Evolutionary conservation across 768 basidiomycete genomes (phyloP), one percentile per base, ranked within the genome.

Genomic region (Lactifluus volemus): DNA sequence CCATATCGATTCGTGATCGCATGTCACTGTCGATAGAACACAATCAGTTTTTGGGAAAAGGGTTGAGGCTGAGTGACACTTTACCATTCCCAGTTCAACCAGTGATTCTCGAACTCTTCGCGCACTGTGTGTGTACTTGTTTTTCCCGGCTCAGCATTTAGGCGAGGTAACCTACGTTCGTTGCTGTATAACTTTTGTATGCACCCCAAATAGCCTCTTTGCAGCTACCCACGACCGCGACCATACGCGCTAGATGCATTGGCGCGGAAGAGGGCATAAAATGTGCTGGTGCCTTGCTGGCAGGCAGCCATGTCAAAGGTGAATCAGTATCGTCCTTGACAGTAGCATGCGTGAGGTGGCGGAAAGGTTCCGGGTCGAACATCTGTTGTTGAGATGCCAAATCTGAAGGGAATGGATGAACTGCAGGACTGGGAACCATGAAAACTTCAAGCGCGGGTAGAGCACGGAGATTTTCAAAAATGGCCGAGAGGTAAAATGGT

Each of bases 81-180:
- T 69, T 51, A 89, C 88, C 77, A 79, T 71, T 83, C 78, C 88
- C 88, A 90, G 53, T 83, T 82, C 9, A 71, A 71, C 86, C 88
- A 89, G 53, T 81, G 81, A 1, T 73, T 69, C 39, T 88, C 85
- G 59, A 90, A 90, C 49, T 82, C 79, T 53, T 82, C 83, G 4
- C 82, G 77, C 17, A 76, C 73, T 8, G 77, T 75, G 60, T 68
- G 70, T 36, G 67, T 50, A 34, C 63, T 58, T 38, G 53, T 25
- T 29, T 55, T 54, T 21, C 57, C 47, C 30, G 34, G n/a, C n/a
- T 41, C 60, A 9, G 48, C 52, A 6, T 53, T 68, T 73, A n/a
- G 75, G 70, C 41, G 75, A 73, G 8, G 72, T 67, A 29, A 75
- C 75, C 49, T 59, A n/a, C 32, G 48, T 3, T 58, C 59, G 45